Conservation (phyloP, 768 basidiomycete genomes). For the Boletus reticulatus region DNA sequence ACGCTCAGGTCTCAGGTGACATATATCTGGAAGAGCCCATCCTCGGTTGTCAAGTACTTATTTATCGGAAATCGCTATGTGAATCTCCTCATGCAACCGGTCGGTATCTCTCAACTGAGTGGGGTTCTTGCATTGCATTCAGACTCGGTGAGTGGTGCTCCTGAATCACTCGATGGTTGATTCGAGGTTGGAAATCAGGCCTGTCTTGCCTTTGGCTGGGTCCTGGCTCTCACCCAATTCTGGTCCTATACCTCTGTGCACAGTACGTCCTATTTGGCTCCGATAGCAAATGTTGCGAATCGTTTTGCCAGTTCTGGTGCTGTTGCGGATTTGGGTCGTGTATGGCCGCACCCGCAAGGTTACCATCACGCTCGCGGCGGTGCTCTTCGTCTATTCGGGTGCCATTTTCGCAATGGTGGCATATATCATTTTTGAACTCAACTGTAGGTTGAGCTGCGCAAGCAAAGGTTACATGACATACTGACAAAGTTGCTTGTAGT, state of each 20-base stretch:
- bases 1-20: background rate
- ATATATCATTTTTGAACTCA: background rate
- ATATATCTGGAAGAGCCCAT: background rate
- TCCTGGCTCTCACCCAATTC: background rate
- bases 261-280: background rate
- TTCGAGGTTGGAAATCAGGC: background rate
- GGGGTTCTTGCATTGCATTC: too few relatives aligned
- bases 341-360: background rate
- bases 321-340: slow-evolving; percentile 2
- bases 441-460: background rate
- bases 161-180: background rate
- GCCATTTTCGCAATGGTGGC: background rate
- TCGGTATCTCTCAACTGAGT: too few relatives aligned
- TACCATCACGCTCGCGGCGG: background rate
- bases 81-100: too few relatives aligned
- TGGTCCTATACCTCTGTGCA: slow-evolving; percentile 1
- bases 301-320: background rate
- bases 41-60: background rate
- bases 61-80: too few relatives aligned
- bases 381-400: background rate
- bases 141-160: too few relatives aligned
- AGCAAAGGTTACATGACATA: background rate
- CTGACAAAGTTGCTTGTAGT: background rate
- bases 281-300: background rate
- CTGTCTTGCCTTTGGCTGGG: background rate